Evolutionary conservation across 2,329 filamentous ascomycete genomes (phyloP), one percentile per base, ranked within the genome.

Genomic region (Epicoccum nigrum): DNA sequence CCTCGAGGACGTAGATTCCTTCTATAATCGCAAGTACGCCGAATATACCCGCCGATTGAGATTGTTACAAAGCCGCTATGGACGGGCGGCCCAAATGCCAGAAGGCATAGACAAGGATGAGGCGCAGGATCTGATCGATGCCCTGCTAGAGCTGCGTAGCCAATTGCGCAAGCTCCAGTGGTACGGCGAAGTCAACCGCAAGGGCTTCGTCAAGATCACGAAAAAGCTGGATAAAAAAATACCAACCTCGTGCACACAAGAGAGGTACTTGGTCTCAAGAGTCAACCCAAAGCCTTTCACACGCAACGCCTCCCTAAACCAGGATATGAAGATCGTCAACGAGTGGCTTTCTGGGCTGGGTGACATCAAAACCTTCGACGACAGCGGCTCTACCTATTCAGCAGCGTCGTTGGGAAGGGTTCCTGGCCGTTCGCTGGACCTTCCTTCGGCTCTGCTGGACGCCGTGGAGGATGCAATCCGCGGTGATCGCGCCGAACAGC

Each of bases 151-250:
- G 74, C 81, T 97, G 54, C 85, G 94, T 50, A 88, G 87, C 44
- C 90, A 95, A 69, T 77, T 97, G 60, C 84, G 94, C 53, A 97
- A 97, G 67, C 79, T 99, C 44, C 90, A 96, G 73, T 97, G 92
- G 92, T 99, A 97, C 71, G 93, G 92, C 41, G 93, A 97, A 76
- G 93, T 97, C 67, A 99, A 99, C 73, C 85, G 92, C 44, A 83
- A 90, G 58, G 94, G 94, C 2, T 99, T 99, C 68, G 85, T 95
- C 72, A 99, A 99, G 78, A 99, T 99, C 73, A 96, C 94, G 43
- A 99, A 99, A 79, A 99, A 99, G 76, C 79, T 97, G 37, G 94
- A 99, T 76, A 99, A 99, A 78, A 97, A 96, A 77, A 84, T 97
- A 2, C 82, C 88, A 1, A 82, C 84, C 37, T 84, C 86, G 3